Evolutionary conservation across 164 flowering plant genomes (phyloP), one percentile per base, ranked within the genome.

Genomic region (Aristolochia californica): DNA sequence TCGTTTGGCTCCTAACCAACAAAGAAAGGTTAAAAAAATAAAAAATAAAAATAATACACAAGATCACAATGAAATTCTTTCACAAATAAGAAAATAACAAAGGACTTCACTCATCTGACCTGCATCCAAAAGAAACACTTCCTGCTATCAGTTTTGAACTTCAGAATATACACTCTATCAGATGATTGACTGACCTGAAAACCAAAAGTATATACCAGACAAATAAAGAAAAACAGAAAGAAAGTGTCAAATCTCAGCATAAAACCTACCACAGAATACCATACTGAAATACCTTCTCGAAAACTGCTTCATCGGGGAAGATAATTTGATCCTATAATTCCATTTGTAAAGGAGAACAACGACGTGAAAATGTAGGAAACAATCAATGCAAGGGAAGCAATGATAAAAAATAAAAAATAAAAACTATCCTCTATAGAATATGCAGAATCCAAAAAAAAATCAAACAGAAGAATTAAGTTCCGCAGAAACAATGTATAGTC

Each of bases 41-140:
- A 59, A 30, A n/a, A 64, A 38, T 13, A 18, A 48, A 13, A 40
- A 15, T 2, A 14, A 47, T 25, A 62, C n/a, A 21, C 10, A 4
- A 2, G 40, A n/a, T n/a, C n/a, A n/a, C n/a, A n/a, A n/a, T n/a
- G n/a, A 34, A 12, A 1, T 34, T 34, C 40, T 34, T 34, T 34
- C 40, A 34, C 40, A 34, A 34, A 5, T 16, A 56, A 4, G 25
- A 45, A 4, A 10, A 27, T 18, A 66, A 43, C 56, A 22, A 15
- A 45, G 25, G 45, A 25, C 20, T 12, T 43, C 60, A 58, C 1
- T 13, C 59, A 58, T 0, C 64, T 55, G 28, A 93, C 98, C 87
- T 93, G 99, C 96, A 93, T 84, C 99, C 97, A 93, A 45, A 85
- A 83, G 78, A 89, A 85, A 70, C 81, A 84, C 77, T 70, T 89